phyloP scores from a whole-genome alignment of 1,139 yeast species.

The Nakaseomyces sp. region DNA sequence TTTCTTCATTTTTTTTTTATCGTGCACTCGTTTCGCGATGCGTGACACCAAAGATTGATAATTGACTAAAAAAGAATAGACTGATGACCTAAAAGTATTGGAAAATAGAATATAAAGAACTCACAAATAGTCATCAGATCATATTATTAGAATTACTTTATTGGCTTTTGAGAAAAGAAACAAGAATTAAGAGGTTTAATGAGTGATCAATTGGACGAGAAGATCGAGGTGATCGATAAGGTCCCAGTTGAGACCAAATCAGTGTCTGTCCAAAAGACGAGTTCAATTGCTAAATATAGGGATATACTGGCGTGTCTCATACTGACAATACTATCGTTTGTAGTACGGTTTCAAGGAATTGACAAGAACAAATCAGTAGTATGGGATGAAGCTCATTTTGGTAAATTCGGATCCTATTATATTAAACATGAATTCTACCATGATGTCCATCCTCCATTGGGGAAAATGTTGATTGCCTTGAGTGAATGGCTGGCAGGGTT shows the following conservation, averaged over 20 bases:
- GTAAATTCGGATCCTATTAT: conserved; percentile 52
- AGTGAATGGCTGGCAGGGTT: conserved; percentile 62
- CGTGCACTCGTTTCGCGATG: neutral
- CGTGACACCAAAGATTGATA: no score
- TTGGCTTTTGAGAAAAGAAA: no score
- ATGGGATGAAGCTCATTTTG: conserved; percentile 96
- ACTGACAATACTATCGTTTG: conserved; percentile 53
- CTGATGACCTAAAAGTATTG: no score
- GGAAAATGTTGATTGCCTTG: conserved; percentile 60
- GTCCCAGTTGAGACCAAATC: neutral
- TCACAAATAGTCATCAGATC: no score
- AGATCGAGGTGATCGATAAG: neutral
- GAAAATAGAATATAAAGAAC: no score
- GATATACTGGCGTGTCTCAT: conserved; percentile 13
- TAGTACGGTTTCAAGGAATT: conserved; percentile 60
- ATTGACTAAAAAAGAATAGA: neutral
- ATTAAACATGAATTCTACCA: conserved; percentile 59
- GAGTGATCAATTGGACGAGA: neutral
- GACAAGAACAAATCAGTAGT: conserved; percentile 58
- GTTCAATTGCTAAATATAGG: neutral
- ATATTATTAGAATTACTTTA: no score
- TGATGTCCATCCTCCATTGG: conserved; percentile 75
- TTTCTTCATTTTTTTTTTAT: neutral
- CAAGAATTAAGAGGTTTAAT: no score
- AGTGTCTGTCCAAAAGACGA: neutral